These are phyloP conservation scores for Lentithecium fluviatile DNA, from an alignment of 495 filamentous ascomycete genomes.

Conservation along the genomic window DNA sequence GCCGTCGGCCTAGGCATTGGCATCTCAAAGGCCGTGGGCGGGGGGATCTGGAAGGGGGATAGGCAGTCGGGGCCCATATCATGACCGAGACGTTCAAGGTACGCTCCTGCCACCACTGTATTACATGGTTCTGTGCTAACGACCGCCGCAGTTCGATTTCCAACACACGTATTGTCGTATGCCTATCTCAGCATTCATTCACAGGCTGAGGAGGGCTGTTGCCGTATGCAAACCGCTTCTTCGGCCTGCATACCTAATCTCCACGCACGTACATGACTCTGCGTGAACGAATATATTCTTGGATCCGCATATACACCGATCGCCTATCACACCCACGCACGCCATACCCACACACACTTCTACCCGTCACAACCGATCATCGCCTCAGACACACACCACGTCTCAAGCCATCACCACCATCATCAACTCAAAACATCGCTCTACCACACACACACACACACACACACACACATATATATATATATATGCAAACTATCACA, in stretches of 20 bases:
- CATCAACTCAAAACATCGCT: neutral
- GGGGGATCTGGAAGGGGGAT: slow-evolving; percentile 51
- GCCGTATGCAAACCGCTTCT: too few relatives aligned
- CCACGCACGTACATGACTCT: too few relatives aligned
- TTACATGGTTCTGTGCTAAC: neutral
- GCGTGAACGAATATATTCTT: too few relatives aligned
- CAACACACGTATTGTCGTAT: too few relatives aligned
- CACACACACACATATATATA: neutral
- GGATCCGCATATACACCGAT: neutral
- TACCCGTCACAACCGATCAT: neutral
- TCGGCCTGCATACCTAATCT: too few relatives aligned
- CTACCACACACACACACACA: neutral
- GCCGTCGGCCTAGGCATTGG: slow-evolving; percentile 64
- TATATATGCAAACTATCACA: neutral
- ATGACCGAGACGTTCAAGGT: slow-evolving; percentile 15
- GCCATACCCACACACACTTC: neutral
- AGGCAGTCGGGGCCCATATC: slow-evolving; percentile 29
- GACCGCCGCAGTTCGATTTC: too few relatives aligned
- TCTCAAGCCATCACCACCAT: neutral
- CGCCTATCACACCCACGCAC: neutral
- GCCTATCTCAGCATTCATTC: too few relatives aligned
- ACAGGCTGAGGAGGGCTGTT: too few relatives aligned
- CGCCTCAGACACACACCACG: neutral
- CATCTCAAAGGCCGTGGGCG: slow-evolving; percentile 60
- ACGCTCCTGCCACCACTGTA: neutral